phyloP scores from a whole-genome alignment of 352 stramenopile genomes.

The Phytophthora fragariae region DNA sequence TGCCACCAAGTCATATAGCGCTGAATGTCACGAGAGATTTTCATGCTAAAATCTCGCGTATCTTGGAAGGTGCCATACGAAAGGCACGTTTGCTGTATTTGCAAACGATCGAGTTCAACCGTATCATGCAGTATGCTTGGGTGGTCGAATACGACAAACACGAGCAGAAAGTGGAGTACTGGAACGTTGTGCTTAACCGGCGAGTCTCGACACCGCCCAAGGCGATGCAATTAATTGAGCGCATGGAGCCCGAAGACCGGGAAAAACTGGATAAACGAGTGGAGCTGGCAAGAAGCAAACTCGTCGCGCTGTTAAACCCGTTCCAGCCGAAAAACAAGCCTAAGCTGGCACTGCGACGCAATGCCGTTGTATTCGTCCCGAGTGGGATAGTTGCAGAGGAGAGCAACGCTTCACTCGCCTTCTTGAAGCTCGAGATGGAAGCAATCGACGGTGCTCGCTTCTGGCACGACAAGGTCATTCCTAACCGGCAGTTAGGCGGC shows the following conservation, averaged over 20 bases:
- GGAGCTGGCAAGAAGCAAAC: slow-evolving; percentile 59
- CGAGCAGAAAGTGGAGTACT: slow-evolving; percentile 65
- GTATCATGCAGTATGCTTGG: slow-evolving; percentile 76
- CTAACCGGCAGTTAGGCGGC: slow-evolving; percentile 45
- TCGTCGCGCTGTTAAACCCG: slow-evolving; percentile 61
- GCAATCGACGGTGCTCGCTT: slow-evolving; percentile 62
- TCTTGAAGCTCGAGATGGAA: slow-evolving; percentile 41
- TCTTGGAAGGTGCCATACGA: slow-evolving; percentile 42
- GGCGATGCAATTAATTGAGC: slow-evolving; percentile 64
- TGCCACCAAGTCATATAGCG: slow-evolving; percentile 36
- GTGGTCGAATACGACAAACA: slow-evolving; percentile 69
- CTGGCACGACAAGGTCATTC: slow-evolving; percentile 62
- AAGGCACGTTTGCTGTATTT: slow-evolving; percentile 66
- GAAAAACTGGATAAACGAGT: slow-evolving; percentile 64
- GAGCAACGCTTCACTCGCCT: slow-evolving; percentile 13
- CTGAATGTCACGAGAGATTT: slow-evolving; percentile 52
- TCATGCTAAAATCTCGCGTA: slow-evolving; percentile 41
- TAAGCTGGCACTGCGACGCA: slow-evolving; percentile 47
- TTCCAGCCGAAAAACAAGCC: slow-evolving; percentile 60
- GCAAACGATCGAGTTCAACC: slow-evolving; percentile 72
- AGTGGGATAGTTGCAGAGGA: background rate
- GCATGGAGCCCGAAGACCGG: slow-evolving; percentile 60
- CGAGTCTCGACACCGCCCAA: slow-evolving; percentile 58
- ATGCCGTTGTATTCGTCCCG: slow-evolving; percentile 51
- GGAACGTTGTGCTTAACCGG: slow-evolving; percentile 81